phyloP scores from a whole-genome alignment of 768 basidiomycete genomes.

The Xerocomellus intermedius region DNA sequence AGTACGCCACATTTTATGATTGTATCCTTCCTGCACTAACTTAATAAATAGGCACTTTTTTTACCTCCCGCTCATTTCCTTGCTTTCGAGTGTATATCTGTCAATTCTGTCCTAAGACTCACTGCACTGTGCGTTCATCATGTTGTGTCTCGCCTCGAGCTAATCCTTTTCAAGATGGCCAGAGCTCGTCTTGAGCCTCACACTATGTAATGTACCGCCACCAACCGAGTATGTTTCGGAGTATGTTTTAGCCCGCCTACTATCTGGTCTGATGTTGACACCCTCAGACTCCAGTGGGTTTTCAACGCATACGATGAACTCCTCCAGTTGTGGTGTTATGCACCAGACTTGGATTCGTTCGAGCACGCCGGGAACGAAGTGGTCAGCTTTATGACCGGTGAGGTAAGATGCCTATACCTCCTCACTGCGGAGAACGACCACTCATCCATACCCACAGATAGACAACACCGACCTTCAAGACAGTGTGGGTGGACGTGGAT shows the following conservation, averaged over 20 bases:
- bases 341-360: conserved; percentile 63
- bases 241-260: conserved; percentile 38
- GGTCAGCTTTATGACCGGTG: conserved; percentile 52
- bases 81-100: conserved; percentile 60
- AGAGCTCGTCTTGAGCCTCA: conserved; percentile 65
- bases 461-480: conserved; percentile 56
- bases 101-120: conserved; percentile 61
- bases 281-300: conserved; percentile 52
- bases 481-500: conserved; percentile 45
- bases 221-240: conserved; percentile 63
- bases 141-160: background rate
- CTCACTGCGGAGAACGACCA: background rate
- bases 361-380: conserved; percentile 66
- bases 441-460: conserved; percentile 9
- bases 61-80: conserved; percentile 71
- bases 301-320: conserved; percentile 65
- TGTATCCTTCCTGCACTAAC: background rate
- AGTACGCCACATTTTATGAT: conserved; percentile 37
- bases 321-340: conserved; percentile 59
- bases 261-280: conserved; percentile 1
- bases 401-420: conserved; percentile 40
- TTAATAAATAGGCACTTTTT: conserved; percentile 46
- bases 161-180: conserved; percentile 53
- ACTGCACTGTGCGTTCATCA: conserved; percentile 53
- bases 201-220: conserved; percentile 65